These are phyloP conservation scores for Leishmania turanica DNA, from an alignment of 208 protist species.

Conservation along the genomic window DNA sequence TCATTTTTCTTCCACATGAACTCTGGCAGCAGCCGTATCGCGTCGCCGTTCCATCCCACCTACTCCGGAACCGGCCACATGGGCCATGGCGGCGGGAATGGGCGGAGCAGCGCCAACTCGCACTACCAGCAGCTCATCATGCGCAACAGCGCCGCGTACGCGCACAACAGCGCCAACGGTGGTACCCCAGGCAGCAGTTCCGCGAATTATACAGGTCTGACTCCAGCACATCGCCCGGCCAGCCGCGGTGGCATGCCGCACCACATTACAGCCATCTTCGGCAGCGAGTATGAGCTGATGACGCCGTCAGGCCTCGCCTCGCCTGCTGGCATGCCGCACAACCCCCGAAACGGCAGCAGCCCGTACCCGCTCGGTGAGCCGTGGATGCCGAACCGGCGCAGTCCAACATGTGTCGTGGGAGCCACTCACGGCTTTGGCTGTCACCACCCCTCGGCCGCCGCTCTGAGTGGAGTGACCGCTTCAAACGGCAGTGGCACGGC, in stretches of 20 bases:
- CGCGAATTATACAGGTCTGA: slow-evolving; percentile 14
- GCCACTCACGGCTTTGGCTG: neutral
- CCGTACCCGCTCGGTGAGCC: slow-evolving; percentile 27
- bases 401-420: slow-evolving; percentile 19
- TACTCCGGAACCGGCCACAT: slow-evolving; percentile 14
- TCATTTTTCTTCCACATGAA: slow-evolving; percentile 36
- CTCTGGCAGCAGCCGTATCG: slow-evolving; percentile 35
- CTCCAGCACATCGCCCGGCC: slow-evolving; percentile 25
- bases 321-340: slow-evolving; percentile 25
- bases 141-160: slow-evolving; percentile 18
- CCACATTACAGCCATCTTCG: slow-evolving; percentile 32
- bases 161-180: slow-evolving; percentile 11
- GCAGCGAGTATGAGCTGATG: slow-evolving; percentile 33
- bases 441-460: neutral
- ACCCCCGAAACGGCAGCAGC: slow-evolving; percentile 27
- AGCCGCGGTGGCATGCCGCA: slow-evolving; percentile 27
- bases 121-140: slow-evolving; percentile 32
- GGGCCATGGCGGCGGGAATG: slow-evolving; percentile 3
- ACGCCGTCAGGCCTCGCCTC: slow-evolving; percentile 25
- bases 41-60: slow-evolving; percentile 25
- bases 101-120: slow-evolving; percentile 11
- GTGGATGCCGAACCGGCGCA: slow-evolving; percentile 29
- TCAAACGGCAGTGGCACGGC: slow-evolving; percentile 20
- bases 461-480: slow-evolving; percentile 6
- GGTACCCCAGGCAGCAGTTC: slow-evolving; percentile 22